Conservation (phyloP, 768 basidiomycete genomes). For the Crepidotus variabilis region DNA sequence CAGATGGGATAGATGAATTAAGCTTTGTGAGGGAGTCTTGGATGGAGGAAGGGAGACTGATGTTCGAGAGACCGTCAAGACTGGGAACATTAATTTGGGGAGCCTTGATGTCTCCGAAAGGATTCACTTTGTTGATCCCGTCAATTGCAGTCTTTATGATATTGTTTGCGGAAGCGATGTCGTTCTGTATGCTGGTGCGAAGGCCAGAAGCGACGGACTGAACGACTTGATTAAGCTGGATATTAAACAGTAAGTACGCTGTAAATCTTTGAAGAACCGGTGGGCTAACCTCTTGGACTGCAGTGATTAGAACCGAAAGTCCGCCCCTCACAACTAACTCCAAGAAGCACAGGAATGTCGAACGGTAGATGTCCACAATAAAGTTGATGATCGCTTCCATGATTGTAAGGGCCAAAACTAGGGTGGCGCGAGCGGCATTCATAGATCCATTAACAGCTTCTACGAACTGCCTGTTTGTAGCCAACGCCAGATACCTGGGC, state of each 20-base stretch:
- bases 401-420: conserved; percentile 71
- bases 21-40: conserved; percentile 68
- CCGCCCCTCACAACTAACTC: conserved; percentile 85
- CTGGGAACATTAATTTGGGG: conserved; percentile 77
- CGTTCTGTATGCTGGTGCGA: conserved; percentile 69
- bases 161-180: conserved; percentile 64
- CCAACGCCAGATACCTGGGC: conserved; percentile 84
- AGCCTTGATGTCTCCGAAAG: conserved; percentile 61
- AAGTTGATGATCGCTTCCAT: conserved; percentile 92
- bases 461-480: conserved; percentile 76
- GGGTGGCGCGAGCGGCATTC: conserved; percentile 67
- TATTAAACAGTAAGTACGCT: conserved; percentile 3
- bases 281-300: conserved; percentile 72
- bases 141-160: conserved; percentile 61
- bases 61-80: conserved; percentile 68
- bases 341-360: conserved; percentile 90
- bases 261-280: neutral
- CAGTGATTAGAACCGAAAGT: conserved; percentile 73
- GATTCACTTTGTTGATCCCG: conserved; percentile 73
- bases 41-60: conserved; percentile 78
- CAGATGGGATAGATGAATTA: conserved; percentile 76
- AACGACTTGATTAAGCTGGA: conserved; percentile 70
- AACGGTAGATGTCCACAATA: conserved; percentile 88
- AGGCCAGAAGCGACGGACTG: conserved; percentile 53
- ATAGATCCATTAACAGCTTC: conserved; percentile 78